Evolutionary conservation across 441 rosid genomes (phyloP).

Genomic region (Melastoma candidum): DNA sequence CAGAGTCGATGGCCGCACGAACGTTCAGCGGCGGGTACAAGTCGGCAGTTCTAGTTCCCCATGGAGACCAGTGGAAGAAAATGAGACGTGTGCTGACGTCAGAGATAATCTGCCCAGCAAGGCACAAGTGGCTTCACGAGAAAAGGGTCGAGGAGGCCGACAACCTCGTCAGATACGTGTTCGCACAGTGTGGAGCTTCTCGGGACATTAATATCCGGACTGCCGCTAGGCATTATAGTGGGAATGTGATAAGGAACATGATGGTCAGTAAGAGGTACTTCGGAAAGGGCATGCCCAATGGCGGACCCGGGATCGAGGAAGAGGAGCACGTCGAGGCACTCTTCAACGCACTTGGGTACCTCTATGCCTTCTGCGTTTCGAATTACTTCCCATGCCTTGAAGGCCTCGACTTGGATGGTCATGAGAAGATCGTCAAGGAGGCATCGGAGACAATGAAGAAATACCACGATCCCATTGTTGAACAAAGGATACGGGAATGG

Average conservation of each 20-base stretch:
- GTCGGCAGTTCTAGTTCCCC: conserved; percentile 1
- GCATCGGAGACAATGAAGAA: conserved; percentile 20
- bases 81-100: conserved; percentile 2
- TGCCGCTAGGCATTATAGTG: not conserved
- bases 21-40: not conserved
- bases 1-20: not conserved
- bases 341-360: conserved; percentile 14
- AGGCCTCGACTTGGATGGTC: conserved; percentile 48
- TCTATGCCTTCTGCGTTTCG: conserved; percentile 37
- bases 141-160: conserved; percentile 2
- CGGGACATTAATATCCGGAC: not conserved
- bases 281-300: conserved; percentile 4
- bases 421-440: conserved; percentile 28
- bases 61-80: conserved; percentile 7
- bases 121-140: conserved; percentile 5
- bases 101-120: not conserved
- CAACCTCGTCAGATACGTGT: not conserved
- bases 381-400: conserved; percentile 41
- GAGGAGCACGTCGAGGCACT: not conserved
- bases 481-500: conserved; percentile 39
- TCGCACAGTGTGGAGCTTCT: not conserved
- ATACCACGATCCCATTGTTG: conserved; percentile 30
- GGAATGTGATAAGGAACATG: not conserved
- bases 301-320: not conserved
- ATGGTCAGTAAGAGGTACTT: conserved; percentile 6